phyloP scores from a whole-genome alignment of 2,329 filamentous ascomycete genomes.

The Biscogniauxia marginata region DNA sequence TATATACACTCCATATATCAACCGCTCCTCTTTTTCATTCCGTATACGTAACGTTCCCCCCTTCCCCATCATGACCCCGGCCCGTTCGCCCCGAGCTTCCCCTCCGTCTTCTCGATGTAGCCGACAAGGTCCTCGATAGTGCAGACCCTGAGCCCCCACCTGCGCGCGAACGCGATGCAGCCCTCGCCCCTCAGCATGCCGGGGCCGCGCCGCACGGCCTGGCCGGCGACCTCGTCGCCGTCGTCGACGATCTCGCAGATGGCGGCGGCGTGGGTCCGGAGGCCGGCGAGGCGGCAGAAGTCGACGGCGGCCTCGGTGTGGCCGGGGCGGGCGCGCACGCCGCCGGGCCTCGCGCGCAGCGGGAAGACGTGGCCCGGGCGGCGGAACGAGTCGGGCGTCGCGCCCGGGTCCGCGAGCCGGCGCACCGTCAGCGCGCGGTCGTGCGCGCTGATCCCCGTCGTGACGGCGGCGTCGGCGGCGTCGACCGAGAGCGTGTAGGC shows the following conservation, averaged over 20 bases:
- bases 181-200: conserved; percentile 91
- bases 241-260: conserved; percentile 93
- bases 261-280: conserved; percentile 66
- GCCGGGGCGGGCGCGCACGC: conserved; percentile 74
- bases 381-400: conserved; percentile 62
- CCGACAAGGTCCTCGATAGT: conserved; percentile 88
- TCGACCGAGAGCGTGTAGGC: conserved; percentile 94
- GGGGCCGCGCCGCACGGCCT: conserved; percentile 62
- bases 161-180: conserved; percentile 82
- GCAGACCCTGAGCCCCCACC: conserved; percentile 88
- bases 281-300: conserved; percentile 82
- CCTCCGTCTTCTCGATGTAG: conserved; percentile 75
- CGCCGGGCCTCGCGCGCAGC: conserved; percentile 73
- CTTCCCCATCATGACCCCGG: conserved; percentile 2
- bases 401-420: conserved; percentile 66
- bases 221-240: conserved; percentile 68
- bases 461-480: conserved; percentile 67
- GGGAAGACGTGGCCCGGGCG: conserved; percentile 90
- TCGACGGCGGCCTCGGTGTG: conserved; percentile 95
- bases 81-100: conserved; percentile 52
- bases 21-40: not conserved
- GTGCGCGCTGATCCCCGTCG: conserved; percentile 86
- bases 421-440: conserved; percentile 83
- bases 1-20: no score
- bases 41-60: no score